phyloP scores from a whole-genome alignment of 352 stramenopile genomes.

The Globisporangium emineosum region DNA sequence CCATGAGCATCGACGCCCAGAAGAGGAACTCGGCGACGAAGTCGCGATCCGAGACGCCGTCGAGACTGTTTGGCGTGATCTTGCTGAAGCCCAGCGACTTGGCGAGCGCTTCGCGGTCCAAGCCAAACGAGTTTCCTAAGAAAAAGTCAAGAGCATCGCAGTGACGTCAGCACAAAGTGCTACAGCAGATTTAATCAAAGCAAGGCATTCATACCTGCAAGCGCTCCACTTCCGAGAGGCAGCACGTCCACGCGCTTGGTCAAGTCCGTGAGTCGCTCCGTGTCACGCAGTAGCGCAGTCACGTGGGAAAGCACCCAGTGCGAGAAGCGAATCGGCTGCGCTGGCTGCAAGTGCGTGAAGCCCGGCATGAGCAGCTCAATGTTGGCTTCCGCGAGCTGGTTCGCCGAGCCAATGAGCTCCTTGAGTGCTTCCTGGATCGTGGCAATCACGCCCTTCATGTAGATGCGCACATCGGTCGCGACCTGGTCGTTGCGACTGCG shows the following conservation, averaged over 20 bases:
- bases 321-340: slow-evolving; percentile 97
- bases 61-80: slow-evolving; percentile 95
- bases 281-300: slow-evolving; percentile 91
- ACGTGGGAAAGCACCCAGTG: slow-evolving; percentile 98
- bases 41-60: slow-evolving; percentile 98
- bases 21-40: slow-evolving; percentile 99
- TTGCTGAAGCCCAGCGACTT: slow-evolving; percentile 93
- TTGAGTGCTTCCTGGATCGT: slow-evolving; percentile 75
- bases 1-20: slow-evolving; percentile 95
- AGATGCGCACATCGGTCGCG: slow-evolving; percentile 96
- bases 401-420: slow-evolving; percentile 89
- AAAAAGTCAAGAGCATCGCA: neutral
- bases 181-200: neutral
- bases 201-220: slow-evolving; percentile 58
- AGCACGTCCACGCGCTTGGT: slow-evolving; percentile 95
- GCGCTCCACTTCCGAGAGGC: slow-evolving; percentile 94
- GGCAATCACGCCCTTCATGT: slow-evolving; percentile 82
- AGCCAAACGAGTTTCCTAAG: slow-evolving; percentile 94
- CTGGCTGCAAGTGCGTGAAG: slow-evolving; percentile 98
- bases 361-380: slow-evolving; percentile 97
- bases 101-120: slow-evolving; percentile 94
- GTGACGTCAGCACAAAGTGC: slow-evolving; percentile 1
- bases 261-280: slow-evolving; percentile 92
- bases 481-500: slow-evolving; percentile 98
- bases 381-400: slow-evolving; percentile 86